Evolutionary conservation across 2,329 filamentous ascomycete species (phyloP).

Genomic region (Arachnopeziza araneosa): DNA sequence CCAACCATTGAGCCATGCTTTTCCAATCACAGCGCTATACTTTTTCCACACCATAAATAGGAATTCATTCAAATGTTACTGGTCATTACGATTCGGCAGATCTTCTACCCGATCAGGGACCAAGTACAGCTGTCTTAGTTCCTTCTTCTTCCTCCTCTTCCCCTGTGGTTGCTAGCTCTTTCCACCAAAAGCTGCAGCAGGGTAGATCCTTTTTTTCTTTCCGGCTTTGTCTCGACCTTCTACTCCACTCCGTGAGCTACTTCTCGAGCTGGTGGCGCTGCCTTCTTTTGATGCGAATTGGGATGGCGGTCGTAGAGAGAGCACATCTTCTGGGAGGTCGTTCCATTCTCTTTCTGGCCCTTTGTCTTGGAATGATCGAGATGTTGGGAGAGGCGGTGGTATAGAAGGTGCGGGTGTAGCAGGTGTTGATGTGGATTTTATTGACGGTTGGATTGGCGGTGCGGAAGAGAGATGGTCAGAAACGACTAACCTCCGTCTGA

Average conservation of each 20-base stretch:
- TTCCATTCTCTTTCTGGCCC: constrained; percentile 60
- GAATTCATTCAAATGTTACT: not conserved
- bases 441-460: constrained; percentile 45
- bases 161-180: not conserved
- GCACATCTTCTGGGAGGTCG: constrained; percentile 55
- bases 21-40: too few relatives aligned
- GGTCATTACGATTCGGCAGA: not conserved
- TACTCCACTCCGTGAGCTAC: constrained; percentile 36
- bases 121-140: not conserved
- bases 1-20: too few relatives aligned
- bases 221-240: constrained; percentile 34
- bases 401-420: constrained; percentile 7
- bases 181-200: constrained; percentile 53
- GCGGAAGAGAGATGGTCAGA: constrained; percentile 19
- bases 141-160: not conserved
- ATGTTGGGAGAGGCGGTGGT: constrained; percentile 4
- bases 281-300: constrained; percentile 23
- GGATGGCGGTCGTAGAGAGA: constrained; percentile 30
- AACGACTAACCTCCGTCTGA: constrained; percentile 38
- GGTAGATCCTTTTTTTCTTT: constrained; percentile 57
- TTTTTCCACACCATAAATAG: not conserved
- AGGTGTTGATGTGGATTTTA: constrained; percentile 50
- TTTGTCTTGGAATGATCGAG: constrained; percentile 50
- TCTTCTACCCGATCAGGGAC: not conserved
- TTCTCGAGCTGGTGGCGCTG: constrained; percentile 44